A percentile compares a stretch with the other conserved stretches of the same genome.
phyloP scores from a whole-genome alignment of 2,329 filamentous ascomycete genomes.

The Neofusicoccum laricinum region DNA sequence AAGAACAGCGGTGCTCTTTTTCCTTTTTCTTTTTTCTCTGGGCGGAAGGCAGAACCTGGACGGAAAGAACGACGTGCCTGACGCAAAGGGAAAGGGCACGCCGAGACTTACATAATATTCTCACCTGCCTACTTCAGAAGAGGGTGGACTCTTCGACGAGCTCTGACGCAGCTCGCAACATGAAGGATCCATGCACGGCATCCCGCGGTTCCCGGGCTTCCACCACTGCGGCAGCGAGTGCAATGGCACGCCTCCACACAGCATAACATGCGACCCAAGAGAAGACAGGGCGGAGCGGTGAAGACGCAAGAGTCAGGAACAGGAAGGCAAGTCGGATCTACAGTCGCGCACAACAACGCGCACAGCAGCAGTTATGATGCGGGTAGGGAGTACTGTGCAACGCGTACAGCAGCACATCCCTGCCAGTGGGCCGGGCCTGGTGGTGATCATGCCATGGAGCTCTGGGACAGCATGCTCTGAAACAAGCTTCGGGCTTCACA shows the following conservation, averaged over 20 bases:
- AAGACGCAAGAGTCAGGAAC: conserved; percentile 2
- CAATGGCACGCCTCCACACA: too few relatives aligned
- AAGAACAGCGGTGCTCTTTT: not conserved
- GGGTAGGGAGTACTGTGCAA: not conserved
- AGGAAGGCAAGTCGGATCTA: not conserved
- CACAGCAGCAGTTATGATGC: not conserved
- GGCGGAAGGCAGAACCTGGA: not conserved
- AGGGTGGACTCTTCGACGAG: not conserved
- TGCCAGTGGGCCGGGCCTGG: not conserved
- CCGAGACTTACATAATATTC: too few relatives aligned
- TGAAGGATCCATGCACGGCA: not conserved
- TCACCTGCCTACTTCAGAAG: not conserved
- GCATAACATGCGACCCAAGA: too few relatives aligned
- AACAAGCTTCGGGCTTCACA: conserved; percentile 1
- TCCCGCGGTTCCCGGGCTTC: not conserved
- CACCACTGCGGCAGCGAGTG: too few relatives aligned
- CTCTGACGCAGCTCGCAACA: not conserved
- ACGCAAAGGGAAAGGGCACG: too few relatives aligned
- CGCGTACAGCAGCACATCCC: conserved; percentile 4
- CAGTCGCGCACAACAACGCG: not conserved
- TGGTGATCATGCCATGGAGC: not conserved
- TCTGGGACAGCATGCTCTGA: not conserved
- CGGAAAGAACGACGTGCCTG: too few relatives aligned
- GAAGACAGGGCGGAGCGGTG: not conserved
- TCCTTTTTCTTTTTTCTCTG: not conserved